A percentile compares a stretch with the other conserved stretches of the same genome.
Conservation (phyloP, 192 early-diverging fungal species). For the Phlyctochytrium planicorne region DNA sequence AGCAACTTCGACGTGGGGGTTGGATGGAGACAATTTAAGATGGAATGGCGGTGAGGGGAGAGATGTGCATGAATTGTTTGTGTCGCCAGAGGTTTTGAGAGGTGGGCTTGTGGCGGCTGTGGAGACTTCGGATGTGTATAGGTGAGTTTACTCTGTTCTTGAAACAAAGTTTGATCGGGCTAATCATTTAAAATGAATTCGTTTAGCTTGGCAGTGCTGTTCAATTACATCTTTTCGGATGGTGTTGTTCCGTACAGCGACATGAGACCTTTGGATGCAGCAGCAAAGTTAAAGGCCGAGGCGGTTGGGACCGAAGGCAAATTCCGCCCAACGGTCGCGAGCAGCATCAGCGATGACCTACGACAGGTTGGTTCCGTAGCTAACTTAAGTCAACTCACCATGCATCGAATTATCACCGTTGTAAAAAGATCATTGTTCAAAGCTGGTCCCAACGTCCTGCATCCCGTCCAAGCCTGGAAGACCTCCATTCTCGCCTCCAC, state of each 20-base stretch:
- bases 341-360: not conserved
- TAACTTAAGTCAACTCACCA: not conserved
- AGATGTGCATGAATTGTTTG: constrained; percentile 7
- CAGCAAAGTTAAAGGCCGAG: not conserved
- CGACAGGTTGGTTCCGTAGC: not conserved
- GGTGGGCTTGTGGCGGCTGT: not conserved
- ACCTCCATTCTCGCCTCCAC: not conserved
- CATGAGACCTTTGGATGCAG: not conserved
- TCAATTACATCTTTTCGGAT: constrained; percentile 18
- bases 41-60: not conserved
- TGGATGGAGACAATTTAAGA: not conserved
- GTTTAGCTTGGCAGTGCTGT: not conserved
- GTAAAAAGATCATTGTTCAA: no score
- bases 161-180: not conserved
- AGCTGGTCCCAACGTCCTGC: no score
- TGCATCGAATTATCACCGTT: not conserved
- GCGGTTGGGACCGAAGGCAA: not conserved
- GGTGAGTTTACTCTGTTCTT: not conserved
- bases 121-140: constrained; percentile 18
- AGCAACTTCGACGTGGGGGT: not conserved
- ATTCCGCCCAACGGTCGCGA: not conserved
- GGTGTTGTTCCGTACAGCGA: constrained; percentile 12
- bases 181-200: no score
- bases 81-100: constrained; percentile 15
- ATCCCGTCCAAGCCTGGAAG: not conserved